Percentiles rank a stretch among this genome's conserved stretches.
Conservation (phyloP, 2,329 filamentous ascomycete genomes). For the Sclerotiophoma versabilis region DNA sequence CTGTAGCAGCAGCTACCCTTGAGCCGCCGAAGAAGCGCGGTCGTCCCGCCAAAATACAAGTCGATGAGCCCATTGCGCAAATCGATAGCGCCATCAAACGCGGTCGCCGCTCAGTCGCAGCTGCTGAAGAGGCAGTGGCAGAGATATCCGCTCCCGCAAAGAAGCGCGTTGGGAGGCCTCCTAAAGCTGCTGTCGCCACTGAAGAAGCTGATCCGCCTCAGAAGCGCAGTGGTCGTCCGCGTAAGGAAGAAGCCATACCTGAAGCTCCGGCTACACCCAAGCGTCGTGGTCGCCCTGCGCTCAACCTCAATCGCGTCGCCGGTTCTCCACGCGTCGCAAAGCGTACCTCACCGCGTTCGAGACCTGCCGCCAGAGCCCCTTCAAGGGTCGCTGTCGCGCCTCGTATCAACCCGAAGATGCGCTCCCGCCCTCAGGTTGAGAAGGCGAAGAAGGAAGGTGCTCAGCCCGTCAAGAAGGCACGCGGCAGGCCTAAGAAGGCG, state of each 20-base stretch:
- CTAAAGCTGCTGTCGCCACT: constrained; percentile 5
- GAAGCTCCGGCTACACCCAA: constrained; percentile 12
- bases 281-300: constrained; percentile 20
- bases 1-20: neutral
- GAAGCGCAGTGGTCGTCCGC: constrained; percentile 26
- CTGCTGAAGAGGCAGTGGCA: constrained; percentile 5
- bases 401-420: constrained; percentile 30
- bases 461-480: constrained; percentile 24
- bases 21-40: constrained; percentile 32
- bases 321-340: constrained; percentile 35
- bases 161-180: constrained; percentile 18
- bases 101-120: constrained; percentile 20
- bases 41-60: constrained; percentile 24
- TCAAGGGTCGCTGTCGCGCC: constrained; percentile 8
- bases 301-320: constrained; percentile 25
- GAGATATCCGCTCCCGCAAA: constrained; percentile 12
- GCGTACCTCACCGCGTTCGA: constrained; percentile 17
- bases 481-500: constrained; percentile 28
- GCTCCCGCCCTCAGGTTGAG: constrained; percentile 28
- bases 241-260: constrained; percentile 11
- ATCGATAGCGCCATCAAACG: constrained; percentile 20
- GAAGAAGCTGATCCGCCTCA: constrained; percentile 16
- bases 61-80: constrained; percentile 13
- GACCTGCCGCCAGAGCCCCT: constrained; percentile 8
- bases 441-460: constrained; percentile 13